Base-by-base conservation (phyloP, 2,329 filamentous ascomycete species). In the Neonectria magnoliae region DNA sequence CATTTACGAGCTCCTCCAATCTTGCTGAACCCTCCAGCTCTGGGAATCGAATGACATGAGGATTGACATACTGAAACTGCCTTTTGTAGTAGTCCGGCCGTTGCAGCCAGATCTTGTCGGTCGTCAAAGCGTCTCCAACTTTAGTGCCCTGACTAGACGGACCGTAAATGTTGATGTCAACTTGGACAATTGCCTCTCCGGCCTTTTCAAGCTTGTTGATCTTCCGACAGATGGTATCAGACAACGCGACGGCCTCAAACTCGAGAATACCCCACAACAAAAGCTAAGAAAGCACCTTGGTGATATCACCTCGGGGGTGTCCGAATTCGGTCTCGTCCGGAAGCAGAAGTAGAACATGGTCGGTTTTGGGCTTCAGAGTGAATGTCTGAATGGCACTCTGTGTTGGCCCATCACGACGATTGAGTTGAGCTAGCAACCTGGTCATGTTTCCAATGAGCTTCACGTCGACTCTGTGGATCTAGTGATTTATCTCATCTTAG, bases 161-260 rank as follows among this genome's bases (percentile, higher is more conserved):
- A 0, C 80, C 80, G 60, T 81, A 81, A 1, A 81, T 60, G 47
- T 81, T 79, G 54, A 81, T 77, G 56, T 80, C 73, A 1, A 81
- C 65, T 8, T 63, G 60, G 13, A 63, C 63, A 1, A 60, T 63
- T 2, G 77, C 75, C 1, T 79, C 75, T 3, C 63, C 48, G 0
- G 74, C 45, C 60, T 76, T 77, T 10, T 64, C 71, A 2, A 71
- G 69, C 6, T 67, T 67, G 16, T 55, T 57, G 14, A 79, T 76
- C 18, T 62, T 68, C 1, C 75, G 69, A 8, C 66, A 64, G 1
- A 79, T 67, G 3, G 25, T 18, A 1, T 10, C 16, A 5, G 56
- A 47, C 10, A 31, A 22, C 1, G 42, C 66, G 2, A 68, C 27
- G 0, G 66, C 66, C 8, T 71, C 68, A 18, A 72, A 57, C 16